Evolutionary conservation across 2,329 filamentous ascomycete species (phyloP).

Genomic region (Oidium heveae): DNA sequence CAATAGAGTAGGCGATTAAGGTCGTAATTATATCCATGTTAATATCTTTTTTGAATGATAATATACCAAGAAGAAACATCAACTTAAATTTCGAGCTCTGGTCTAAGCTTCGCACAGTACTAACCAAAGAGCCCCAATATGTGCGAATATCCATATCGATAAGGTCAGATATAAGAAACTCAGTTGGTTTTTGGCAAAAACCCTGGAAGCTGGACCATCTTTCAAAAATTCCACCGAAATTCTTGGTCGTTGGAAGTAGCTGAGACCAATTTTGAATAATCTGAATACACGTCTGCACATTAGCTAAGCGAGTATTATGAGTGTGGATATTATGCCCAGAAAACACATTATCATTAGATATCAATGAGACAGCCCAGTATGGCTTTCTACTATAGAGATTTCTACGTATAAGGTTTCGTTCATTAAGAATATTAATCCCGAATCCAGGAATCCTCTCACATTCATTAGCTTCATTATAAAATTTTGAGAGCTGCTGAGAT

Average conservation of each 20-base stretch:
- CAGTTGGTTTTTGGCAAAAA: slow-evolving; percentile 12
- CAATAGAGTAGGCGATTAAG: slow-evolving; percentile 20
- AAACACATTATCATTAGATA: neutral
- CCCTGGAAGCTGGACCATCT: slow-evolving; percentile 17
- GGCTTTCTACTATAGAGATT: neutral
- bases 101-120: slow-evolving; percentile 13
- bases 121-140: slow-evolving; percentile 21
- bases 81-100: slow-evolving; percentile 14
- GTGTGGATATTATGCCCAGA: neutral
- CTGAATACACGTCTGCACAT: slow-evolving; percentile 8
- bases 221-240: slow-evolving; percentile 13
- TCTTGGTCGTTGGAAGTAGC: slow-evolving; percentile 7
- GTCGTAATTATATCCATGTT: slow-evolving; percentile 19
- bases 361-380: too few species aligned
- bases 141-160: slow-evolving; percentile 16
- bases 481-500: slow-evolving; percentile 5
- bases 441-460: neutral
- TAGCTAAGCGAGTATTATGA: neutral
- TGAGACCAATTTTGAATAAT: slow-evolving; percentile 10
- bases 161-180: slow-evolving; percentile 16
- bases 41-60: slow-evolving; percentile 18
- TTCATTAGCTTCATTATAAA: neutral
- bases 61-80: slow-evolving; percentile 21
- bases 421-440: slow-evolving; percentile 3
- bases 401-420: neutral